phyloP scores from a whole-genome alignment of 2,329 filamentous ascomycete genomes.

The Metarhizium guizhouense region DNA sequence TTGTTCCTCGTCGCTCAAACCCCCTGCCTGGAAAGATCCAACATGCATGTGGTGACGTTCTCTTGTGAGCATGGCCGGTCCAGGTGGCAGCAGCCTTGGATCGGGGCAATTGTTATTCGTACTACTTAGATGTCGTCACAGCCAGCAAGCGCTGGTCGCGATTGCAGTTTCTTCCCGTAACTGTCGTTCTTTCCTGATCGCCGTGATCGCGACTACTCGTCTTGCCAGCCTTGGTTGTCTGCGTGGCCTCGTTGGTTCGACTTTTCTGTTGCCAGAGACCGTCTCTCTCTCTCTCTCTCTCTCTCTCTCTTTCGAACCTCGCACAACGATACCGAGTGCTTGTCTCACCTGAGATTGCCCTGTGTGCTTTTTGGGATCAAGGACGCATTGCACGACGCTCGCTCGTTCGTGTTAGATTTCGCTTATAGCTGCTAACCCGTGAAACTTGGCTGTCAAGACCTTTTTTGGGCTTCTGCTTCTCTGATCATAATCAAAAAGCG shows the following conservation, averaged over 20 bases:
- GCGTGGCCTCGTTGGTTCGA: neutral
- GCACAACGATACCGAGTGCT: neutral
- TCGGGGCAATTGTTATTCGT: neutral
- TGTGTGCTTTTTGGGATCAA: constrained; percentile 3
- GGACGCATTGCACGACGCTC: neutral
- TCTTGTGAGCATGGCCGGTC: too few species aligned
- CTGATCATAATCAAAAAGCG: neutral
- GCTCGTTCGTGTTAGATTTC: neutral
- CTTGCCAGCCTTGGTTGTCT: neutral
- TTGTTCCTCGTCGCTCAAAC: neutral
- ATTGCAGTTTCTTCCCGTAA: neutral
- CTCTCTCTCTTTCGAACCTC: neutral
- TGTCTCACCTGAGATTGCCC: neutral
- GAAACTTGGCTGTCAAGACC: neutral
- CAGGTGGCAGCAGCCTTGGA: too few species aligned
- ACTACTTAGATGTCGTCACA: neutral
- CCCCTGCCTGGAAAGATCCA: neutral
- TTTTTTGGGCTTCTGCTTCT: neutral
- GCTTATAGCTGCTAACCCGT: neutral
- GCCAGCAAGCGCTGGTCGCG: neutral
- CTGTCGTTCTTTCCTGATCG: neutral
- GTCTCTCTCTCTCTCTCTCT: neutral
- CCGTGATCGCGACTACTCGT: neutral
- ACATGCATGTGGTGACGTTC: too few species aligned
- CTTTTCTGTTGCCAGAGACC: neutral